Evolutionary conservation across 2,329 filamentous ascomycete genomes (phyloP), one percentile per base, ranked within the genome.

Genomic region (Nemania diffusa): DNA sequence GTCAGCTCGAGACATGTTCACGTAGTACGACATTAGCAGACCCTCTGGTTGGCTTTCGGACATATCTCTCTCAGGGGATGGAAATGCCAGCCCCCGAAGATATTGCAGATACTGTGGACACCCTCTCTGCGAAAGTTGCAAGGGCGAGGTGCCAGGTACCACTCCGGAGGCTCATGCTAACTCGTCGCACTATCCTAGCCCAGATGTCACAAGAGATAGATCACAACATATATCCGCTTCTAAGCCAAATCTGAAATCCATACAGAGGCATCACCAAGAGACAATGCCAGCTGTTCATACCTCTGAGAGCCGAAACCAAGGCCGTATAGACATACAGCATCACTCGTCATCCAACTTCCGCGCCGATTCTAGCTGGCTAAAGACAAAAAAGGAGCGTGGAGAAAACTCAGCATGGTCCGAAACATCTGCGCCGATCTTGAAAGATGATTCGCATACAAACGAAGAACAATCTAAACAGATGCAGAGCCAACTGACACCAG

Each of bases 21-120:
- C 81, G 42, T 78, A 82, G 48, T 81, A 84, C 71, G 79, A 81
- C 1, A 80, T 86, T 63, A 78, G 82, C 26, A 78, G 78, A 22
- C 84, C 85, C 34, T 73, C 79, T 32, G 81, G 82, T 57, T 84
- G 82, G 83, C 76, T 83, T 50, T 82, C 81, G 59, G 81, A 84
- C 44, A 78, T 74, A 46, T 72, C 71, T 66, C 70, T 74, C 57
- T 72, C 71, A 64, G 73, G 76, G 67, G 78, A 79, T 73, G 78
- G 78, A 51, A 78, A 76, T 64, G 72, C 73, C 68, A 74, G 69
- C 62, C 72, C 72, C 62, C 72, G 64, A 65, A 68, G 71, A 64
- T 73, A 69, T 50, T 72, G 74, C 46, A 81, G 79, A 59, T 75
- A 82, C 27, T 88, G 86, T 69, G 84, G 83, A 0, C 86, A 88